Base-by-base conservation (phyloP, 139 green algal genomes). In the Mychonastes homosphaera region DNA sequence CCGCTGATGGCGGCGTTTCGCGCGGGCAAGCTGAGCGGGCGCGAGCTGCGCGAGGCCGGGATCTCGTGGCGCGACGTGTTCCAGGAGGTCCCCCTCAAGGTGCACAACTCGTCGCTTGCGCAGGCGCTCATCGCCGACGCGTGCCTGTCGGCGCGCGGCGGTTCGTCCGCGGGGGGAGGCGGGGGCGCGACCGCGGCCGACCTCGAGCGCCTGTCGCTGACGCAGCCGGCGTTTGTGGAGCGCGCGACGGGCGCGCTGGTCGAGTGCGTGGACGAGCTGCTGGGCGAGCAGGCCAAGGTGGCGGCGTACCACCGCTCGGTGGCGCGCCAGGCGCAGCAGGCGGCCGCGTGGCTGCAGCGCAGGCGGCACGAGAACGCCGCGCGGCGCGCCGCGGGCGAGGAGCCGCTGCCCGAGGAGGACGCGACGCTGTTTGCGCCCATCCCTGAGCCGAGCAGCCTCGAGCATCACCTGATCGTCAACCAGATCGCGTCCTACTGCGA, bases 401-500 rank as follows among this genome's bases (percentile, higher is more conserved):
- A 98, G 67, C 68, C 76, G 21, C 76, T 99, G 64, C 81, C 90
- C 2, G 93, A 99, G 70, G 92, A 98, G 71, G 92, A 97, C 63
- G 80, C 84, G 0, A 66, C 64, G 15, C 67, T 82, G 63, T 94
- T 92, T 77, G 95, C 93, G 73, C 78, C 87, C 5, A 63, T 89
- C 2, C 60, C 82, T 0, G 91, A 98, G 75, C 93, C 92, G 23
- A 81, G 62, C 34, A 73, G 82, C 45, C 69, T 99, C 56, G 92
- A 98, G 62, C 73, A 62, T 39, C 91, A 87, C 71, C 78, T 99
- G 23, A 80, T 97, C 6, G 79, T 67, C 9, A 75, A 75, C 56
- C 77, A 80, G 61, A 79, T 82, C 7, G 50, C 32, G 29, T 84
- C 60, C 18, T 90, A 86, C 71, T 85, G 75, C 53, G 76, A 86